phyloP scores from a whole-genome alignment of 176 grass and related monocot genomes.

The Ampelocalamus luodianensis region DNA sequence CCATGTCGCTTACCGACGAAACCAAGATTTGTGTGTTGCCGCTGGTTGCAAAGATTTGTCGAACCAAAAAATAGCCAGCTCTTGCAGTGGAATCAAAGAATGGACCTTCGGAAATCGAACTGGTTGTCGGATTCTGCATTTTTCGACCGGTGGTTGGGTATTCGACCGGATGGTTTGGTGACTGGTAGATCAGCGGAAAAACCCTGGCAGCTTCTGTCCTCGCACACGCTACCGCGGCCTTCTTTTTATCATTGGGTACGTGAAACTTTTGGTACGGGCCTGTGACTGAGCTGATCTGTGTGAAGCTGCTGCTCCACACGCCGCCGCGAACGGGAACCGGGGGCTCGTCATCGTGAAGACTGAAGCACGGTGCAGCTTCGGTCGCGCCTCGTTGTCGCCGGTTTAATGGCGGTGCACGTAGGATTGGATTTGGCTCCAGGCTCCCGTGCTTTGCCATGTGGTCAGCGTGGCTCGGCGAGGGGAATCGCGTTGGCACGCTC shows the following conservation, averaged over 20 bases:
- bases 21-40: not conserved
- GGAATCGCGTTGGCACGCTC: conserved; percentile 2
- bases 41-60: not conserved
- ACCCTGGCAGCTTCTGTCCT: not conserved
- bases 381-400: conserved; percentile 25
- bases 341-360: conserved; percentile 28
- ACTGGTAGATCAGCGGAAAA: not conserved
- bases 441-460: not conserved
- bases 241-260: not conserved
- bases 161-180: not conserved
- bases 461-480: not conserved
- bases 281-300: not conserved
- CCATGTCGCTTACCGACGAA: not conserved
- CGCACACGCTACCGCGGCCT: not conserved
- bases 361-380: not conserved
- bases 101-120: not conserved
- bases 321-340: not conserved
- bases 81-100: not conserved
- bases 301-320: not conserved
- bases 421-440: not conserved
- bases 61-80: not conserved
- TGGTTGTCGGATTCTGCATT: not conserved
- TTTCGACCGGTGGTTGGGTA: not conserved
- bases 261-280: not conserved
- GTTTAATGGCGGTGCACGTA: not conserved